A percentile compares a stretch with the other conserved stretches of the same genome.
Conservation (phyloP, 2,329 filamentous ascomycete genomes). For the Penicillium sp. region DNA sequence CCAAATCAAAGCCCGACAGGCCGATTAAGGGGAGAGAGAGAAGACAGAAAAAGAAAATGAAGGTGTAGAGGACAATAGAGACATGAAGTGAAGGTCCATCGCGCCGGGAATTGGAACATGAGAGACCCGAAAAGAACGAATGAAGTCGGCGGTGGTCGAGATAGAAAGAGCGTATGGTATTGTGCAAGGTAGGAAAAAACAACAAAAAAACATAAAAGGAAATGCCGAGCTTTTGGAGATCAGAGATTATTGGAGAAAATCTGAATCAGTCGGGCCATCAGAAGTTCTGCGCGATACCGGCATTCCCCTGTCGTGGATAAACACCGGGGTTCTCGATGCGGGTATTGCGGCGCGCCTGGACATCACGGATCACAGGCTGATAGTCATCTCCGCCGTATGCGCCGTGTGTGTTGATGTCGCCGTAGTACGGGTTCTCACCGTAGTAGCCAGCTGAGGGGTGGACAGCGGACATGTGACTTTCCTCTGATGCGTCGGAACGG, state of each 20-base stretch:
- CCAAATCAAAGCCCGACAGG: slow-evolving; percentile 4
- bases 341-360: slow-evolving; percentile 83
- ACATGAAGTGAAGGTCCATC: slow-evolving; percentile 23
- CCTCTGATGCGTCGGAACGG: slow-evolving; percentile 57
- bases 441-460: slow-evolving; percentile 46
- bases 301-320: slow-evolving; percentile 79
- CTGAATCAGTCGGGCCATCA: slow-evolving; percentile 36
- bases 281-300: slow-evolving; percentile 95
- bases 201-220: neutral
- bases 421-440: slow-evolving; percentile 50
- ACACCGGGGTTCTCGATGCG: slow-evolving; percentile 85
- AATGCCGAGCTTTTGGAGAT: slow-evolving; percentile 13
- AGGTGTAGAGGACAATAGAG: slow-evolving; percentile 17
- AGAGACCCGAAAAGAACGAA: slow-evolving; percentile 15
- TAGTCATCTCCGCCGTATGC: slow-evolving; percentile 51
- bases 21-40: slow-evolving; percentile 4
- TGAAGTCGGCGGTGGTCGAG: slow-evolving; percentile 16
- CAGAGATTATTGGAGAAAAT: neutral
- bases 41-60: slow-evolving; percentile 5
- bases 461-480: slow-evolving; percentile 42
- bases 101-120: slow-evolving; percentile 16
- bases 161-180: slow-evolving; percentile 8
- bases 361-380: slow-evolving; percentile 83
- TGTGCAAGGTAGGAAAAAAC: slow-evolving; percentile 3
- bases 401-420: slow-evolving; percentile 37